These are phyloP conservation scores for Beverwykella pulmonaria DNA, from an alignment of 495 filamentous ascomycete genomes.

Conservation along the genomic window DNA sequence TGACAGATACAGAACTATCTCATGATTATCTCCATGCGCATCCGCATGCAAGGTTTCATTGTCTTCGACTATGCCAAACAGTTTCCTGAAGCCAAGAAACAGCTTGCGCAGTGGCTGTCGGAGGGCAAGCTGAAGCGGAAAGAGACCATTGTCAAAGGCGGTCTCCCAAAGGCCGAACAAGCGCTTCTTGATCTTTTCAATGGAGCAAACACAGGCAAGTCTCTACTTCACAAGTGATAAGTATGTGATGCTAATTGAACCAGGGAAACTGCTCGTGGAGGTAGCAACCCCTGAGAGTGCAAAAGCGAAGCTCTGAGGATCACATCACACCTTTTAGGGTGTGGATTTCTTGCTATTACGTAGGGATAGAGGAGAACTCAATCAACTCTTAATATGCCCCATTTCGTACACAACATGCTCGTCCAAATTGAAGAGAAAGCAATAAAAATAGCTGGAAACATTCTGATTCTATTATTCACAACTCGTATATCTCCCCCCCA, in stretches of 20 bases:
- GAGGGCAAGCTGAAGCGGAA: conserved; percentile 61
- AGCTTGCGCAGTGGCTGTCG: conserved; percentile 54
- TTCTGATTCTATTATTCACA: too few species aligned
- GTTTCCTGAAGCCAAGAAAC: conserved; percentile 51
- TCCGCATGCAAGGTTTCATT: conserved; percentile 61
- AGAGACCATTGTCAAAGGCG: conserved; percentile 58
- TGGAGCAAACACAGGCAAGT: conserved; percentile 56
- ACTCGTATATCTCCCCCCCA: too few species aligned
- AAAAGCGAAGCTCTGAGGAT: conserved; percentile 24
- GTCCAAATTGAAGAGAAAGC: too few species aligned
- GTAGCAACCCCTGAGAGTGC: conserved; percentile 32
- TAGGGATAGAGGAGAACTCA: too few species aligned
- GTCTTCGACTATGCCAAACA: conserved; percentile 56
- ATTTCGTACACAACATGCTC: too few species aligned
- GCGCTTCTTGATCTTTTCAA: conserved; percentile 55
- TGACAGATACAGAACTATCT: conserved; percentile 48
- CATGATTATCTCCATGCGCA: conserved; percentile 52
- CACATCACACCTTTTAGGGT: too few species aligned
- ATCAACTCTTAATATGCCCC: too few species aligned
- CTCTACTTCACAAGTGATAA: too few species aligned
- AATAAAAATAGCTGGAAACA: too few species aligned
- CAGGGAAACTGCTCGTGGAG: conserved; percentile 36
- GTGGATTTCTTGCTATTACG: too few species aligned
- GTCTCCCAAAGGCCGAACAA: conserved; percentile 55
- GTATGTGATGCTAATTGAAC: conserved; percentile 10